Percentiles rank a stretch among this genome's conserved stretches.
Evolutionary conservation across 106 monocot species (phyloP).

Genomic region (Acanthochlamys bracteata): DNA sequence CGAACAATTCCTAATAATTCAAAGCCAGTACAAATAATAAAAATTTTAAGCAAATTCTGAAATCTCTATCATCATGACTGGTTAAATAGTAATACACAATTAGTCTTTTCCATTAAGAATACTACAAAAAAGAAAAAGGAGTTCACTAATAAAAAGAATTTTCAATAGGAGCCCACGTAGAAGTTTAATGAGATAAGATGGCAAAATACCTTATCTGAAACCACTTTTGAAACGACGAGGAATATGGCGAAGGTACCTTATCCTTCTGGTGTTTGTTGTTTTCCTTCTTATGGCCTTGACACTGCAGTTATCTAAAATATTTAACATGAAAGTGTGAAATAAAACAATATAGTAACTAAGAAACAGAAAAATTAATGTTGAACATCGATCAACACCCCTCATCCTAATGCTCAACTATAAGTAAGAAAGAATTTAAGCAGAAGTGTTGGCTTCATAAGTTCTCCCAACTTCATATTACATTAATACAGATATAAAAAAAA

Average conservation of each 20-base stretch:
- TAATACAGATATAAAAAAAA: too few species aligned
- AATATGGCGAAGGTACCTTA: conserved; percentile 21
- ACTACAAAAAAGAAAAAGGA: not conserved
- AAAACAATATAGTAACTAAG: too few species aligned
- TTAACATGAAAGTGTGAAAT: not conserved
- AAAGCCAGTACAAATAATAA: not conserved
- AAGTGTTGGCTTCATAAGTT: too few species aligned
- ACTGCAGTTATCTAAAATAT: conserved; percentile 19
- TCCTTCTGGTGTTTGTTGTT: conserved; percentile 17
- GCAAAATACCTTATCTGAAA: conserved; percentile 10
- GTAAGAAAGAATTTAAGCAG: too few species aligned
- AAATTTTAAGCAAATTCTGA: not conserved
- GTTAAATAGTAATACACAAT: not conserved
- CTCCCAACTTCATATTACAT: too few species aligned
- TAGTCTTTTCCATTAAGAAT: not conserved
- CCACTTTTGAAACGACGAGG: conserved; percentile 19
- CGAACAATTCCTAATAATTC: not conserved
- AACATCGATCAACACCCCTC: too few species aligned
- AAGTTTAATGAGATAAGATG: not conserved
- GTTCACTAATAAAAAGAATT: not conserved
- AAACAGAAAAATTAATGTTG: too few species aligned
- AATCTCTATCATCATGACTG: not conserved
- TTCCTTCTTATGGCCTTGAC: conserved; percentile 22
- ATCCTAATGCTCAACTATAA: too few species aligned
- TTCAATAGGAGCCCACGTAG: not conserved